Conservation (phyloP, 352 stramenopile genomes). For the Globisporangium apiculatum region DNA sequence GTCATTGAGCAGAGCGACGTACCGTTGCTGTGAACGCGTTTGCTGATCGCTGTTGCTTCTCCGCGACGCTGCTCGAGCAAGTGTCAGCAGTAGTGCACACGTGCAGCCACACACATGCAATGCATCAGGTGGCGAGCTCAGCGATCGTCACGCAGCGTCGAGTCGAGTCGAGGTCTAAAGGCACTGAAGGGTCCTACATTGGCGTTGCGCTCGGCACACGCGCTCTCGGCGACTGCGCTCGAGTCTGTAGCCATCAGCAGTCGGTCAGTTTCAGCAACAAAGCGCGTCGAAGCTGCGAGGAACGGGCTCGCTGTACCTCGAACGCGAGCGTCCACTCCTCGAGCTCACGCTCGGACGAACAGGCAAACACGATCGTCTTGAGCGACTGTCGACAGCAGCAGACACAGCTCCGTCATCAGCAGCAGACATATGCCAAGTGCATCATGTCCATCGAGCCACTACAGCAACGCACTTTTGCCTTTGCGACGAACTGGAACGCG, state of each 20-base stretch:
- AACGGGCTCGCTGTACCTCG: slow-evolving; percentile 16
- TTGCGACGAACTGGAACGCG: slow-evolving; percentile 48
- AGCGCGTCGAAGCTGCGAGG: neutral
- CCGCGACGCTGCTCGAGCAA: too few relatives aligned
- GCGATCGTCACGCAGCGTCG: too few relatives aligned
- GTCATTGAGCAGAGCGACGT: too few relatives aligned
- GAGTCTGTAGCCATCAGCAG: neutral
- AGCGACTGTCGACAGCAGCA: slow-evolving; percentile 15
- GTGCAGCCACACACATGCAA: too few relatives aligned
- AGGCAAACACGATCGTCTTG: slow-evolving; percentile 59
- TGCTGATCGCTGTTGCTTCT: too few relatives aligned
- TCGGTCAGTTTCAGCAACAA: neutral
- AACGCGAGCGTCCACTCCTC: slow-evolving; percentile 51
- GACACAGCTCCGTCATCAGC: neutral
- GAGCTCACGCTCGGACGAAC: slow-evolving; percentile 43
- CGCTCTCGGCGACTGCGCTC: neutral
- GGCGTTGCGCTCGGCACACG: neutral
- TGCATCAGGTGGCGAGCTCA: too few relatives aligned
- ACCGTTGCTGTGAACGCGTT: too few relatives aligned
- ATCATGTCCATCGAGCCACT: neutral
- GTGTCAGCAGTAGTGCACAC: too few relatives aligned
- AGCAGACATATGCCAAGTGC: neutral
- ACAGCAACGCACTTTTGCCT: slow-evolving; percentile 29
- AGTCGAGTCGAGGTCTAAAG: too few relatives aligned
- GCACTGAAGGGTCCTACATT: neutral